Evolutionary conservation across 352 stramenopile genomes (phyloP), one percentile per base, ranked within the genome.

Genomic region (Pythium utonaiense): DNA sequence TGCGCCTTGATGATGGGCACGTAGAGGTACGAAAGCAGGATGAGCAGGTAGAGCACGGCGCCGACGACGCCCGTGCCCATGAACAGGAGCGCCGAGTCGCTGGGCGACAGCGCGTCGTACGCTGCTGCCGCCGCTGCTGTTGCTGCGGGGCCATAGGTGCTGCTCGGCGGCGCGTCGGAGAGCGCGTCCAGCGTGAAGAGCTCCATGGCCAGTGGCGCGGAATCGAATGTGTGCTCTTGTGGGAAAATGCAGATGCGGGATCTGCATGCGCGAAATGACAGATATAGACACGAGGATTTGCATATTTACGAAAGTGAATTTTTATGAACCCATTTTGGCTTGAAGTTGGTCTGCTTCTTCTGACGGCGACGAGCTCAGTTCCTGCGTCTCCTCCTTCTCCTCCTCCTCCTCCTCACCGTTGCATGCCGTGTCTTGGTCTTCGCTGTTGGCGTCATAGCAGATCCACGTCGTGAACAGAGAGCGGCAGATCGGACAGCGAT

Each of bases 1-100:
- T 95, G 85, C 56, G 78, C 77, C 44, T 85, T 84, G 69, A 95
- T 84, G 56, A 77, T 88, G 14, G 85, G 81, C 41, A 92, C 69
- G 25, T 86, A 64, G 31, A 89, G 70, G 53, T 84, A 95, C 10
- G 85, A 91, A 19, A 80, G 63, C 34, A 95, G 60, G 12, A 92
- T 63, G 40, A 90, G 57, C 45, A 90, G 64, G 50, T 95, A 82
- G 16, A 87, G 45, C 19, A 86, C 57, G 5, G 71, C 38, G 27
- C 83, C 83, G 25, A 91, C 47, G 51, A 81, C 44, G n/a, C 85
- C 81, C 34, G 80, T 75, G 16, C 76, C 72, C 58, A 91, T 68
- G 49, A 78, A 86, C 27, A 93, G 53, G 67, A 81, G 65, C 56
- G 71, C 66, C 58, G 67, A 77, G 60, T 87, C 67, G 44, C 56